Base-by-base conservation (phyloP, 331 rosid species). In the Malus hybrid region DNA sequence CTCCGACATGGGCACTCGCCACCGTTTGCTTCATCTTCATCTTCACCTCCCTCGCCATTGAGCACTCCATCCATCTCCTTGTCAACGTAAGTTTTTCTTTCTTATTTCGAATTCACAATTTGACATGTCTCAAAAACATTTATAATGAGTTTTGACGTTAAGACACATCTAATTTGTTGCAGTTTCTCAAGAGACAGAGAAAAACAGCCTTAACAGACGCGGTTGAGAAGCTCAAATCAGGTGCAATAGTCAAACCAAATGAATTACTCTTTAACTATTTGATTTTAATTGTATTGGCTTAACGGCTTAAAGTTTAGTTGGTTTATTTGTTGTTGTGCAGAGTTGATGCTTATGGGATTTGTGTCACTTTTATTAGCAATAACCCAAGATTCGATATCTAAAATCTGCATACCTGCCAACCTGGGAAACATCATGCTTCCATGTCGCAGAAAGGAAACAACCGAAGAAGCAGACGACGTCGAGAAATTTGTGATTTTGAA, bases 1-100 rank as follows among this genome's bases (percentile, higher is more conserved):
- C 87, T 64, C 84, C 87, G 69, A 83, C 87, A 24, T 80, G 87
- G 87, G 87, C 84, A 22, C n/a, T 83, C 46, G 82, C 87, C 63
- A 31, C 24, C 31, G 75, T 83, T 70, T 80, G 84, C 74, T 73
- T 83, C 74, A 0, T 77, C 82, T 76, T 83, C 84, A 80, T 83
- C 75, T 73, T 69, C 75, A 0, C 71, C 68, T 83, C 87, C 67
- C 6, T 83, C 28, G 0, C 65, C 77, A 34, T 83, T 3, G 87
- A 80, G 68, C 75, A 64, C 44, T 22, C 70, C 56, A 76, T 83
- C 22, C 74, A 73, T 59, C 82, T 77, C 33, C 74, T 83, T 18
- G 28, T 78, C 24, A 57, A 57, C 10, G 87, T 83, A 73, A 29
- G 63, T 33, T 59, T 19, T 18, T 22, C 6, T 15, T 5, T 63